Conservation (phyloP, 2,329 filamentous ascomycete species). For the Harringtonia lauricola region DNA sequence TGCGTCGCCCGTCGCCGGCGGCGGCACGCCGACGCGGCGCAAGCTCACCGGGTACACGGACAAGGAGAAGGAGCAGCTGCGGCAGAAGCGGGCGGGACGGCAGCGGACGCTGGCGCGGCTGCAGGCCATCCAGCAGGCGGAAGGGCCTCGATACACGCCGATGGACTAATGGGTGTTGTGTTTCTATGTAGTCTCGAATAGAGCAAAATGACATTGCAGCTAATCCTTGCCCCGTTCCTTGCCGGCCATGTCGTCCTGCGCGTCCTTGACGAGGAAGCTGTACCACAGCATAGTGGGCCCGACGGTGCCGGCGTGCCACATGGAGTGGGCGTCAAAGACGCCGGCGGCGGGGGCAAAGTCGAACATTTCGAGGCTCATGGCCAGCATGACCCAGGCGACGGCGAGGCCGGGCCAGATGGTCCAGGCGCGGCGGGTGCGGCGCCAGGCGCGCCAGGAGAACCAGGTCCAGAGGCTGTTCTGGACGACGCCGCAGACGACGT, state of each 20-base stretch:
- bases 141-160: constrained; percentile 17
- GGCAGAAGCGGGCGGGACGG: constrained; percentile 36
- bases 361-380: constrained; percentile 91
- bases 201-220: too few species aligned
- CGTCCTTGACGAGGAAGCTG: constrained; percentile 79
- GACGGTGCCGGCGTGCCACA: constrained; percentile 95
- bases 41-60: constrained; percentile 51
- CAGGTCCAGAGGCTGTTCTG: constrained; percentile 79
- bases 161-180: constrained; percentile 7
- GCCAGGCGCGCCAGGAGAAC: constrained; percentile 69
- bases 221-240: constrained; percentile 23
- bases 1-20: constrained; percentile 18
- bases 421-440: constrained; percentile 63
- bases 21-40: constrained; percentile 40
- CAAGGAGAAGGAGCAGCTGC: constrained; percentile 46
- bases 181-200: neutral
- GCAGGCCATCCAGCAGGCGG: constrained; percentile 28
- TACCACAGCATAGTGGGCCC: constrained; percentile 85
- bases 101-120: constrained; percentile 13
- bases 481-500: constrained; percentile 68
- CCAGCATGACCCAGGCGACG: constrained; percentile 82
- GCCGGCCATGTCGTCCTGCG: constrained; percentile 67
- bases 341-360: constrained; percentile 83
- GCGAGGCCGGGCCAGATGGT: constrained; percentile 82
- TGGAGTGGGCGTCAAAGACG: constrained; percentile 80